phyloP scores from a whole-genome alignment of 2,329 filamentous ascomycete genomes.

The Chrysosporium queenslandicum region DNA sequence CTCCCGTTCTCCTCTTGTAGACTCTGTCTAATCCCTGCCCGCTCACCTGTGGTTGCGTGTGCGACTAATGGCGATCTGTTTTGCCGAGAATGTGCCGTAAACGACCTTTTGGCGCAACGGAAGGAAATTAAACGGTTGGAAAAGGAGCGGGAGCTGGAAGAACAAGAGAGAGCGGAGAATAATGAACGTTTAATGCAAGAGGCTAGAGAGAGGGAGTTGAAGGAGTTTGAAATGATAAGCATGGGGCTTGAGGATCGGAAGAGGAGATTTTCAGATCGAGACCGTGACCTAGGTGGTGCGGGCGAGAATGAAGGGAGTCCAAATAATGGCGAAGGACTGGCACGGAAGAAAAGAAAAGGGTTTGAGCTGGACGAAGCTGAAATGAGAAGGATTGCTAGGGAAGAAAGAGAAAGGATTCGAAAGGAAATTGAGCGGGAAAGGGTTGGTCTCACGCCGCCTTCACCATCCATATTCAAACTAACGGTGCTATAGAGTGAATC shows the following conservation, averaged over 20 bases:
- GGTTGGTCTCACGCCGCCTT: constrained; percentile 31
- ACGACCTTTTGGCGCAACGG: constrained; percentile 80
- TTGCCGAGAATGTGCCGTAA: constrained; percentile 86
- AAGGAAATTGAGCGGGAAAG: constrained; percentile 64
- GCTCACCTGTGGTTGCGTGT: constrained; percentile 79
- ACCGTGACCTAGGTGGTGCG: constrained; percentile 22
- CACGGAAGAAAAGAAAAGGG: constrained; percentile 58
- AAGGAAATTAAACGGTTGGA: constrained; percentile 81
- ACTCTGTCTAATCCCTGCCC: constrained; percentile 71
- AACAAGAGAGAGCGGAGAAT: constrained; percentile 53
- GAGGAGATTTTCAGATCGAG: constrained; percentile 26
- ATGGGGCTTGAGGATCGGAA: constrained; percentile 46
- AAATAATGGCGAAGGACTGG: constrained; percentile 37
- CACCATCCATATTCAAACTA: neutral
- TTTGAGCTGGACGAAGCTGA: constrained; percentile 72
- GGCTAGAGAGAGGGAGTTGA: constrained; percentile 57
- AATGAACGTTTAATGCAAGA: constrained; percentile 56
- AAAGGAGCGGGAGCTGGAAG: constrained; percentile 52
- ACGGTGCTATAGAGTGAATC: constrained; percentile 37
- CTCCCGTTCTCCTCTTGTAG: constrained; percentile 82
- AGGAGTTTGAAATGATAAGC: constrained; percentile 77
- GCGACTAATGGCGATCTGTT: constrained; percentile 72
- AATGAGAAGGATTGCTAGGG: constrained; percentile 56
- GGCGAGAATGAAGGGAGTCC: constrained; percentile 23
- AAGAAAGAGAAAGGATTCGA: constrained; percentile 61